Base-by-base conservation (phyloP, 306 rosid genomes). In the Mucuna pruriens region DNA sequence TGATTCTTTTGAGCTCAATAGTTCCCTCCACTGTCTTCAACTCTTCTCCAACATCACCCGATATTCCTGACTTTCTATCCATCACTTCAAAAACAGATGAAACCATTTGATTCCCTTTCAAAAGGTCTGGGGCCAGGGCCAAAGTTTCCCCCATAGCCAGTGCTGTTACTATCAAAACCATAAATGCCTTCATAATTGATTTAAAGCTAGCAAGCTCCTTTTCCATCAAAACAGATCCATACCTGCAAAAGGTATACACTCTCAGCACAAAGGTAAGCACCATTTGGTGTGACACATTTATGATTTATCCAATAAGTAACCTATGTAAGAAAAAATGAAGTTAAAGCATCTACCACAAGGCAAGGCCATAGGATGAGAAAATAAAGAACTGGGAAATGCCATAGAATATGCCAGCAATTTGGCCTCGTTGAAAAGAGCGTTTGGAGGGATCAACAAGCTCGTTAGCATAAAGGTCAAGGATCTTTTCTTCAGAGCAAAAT, bases 81-180 rank as follows among this genome's bases (percentile, higher is more conserved):
- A 88, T 66, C 75, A 93, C 87, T 67, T 95, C 97, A 55, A 95
- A 93, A 77, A 95, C 96, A 0, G 99, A 95, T 40, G 98, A 96
- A 68, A 86, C 96, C 99, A 93, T 95, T 83, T 95, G 97, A 79
- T 90, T 93, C 77, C 99, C 99, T 82, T 91, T 95, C 80, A 95
- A 74, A 66, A 95, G 97, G 82, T 95, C 99, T 1, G 98, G 99
- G 38, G 97, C 98, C 57, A 95, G 25, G 15, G 99, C 98, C 85
- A 95, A 81, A 42, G 94, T 87, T 83, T 91, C 99, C 17, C 98
- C 98, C 97, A 95, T 95, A 25, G 97, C 99, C 31, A 95, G 61
- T 38, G 98, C 99, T 22, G 99, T 91, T 54, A 95, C 90, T 16
- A 93, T 95, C 82, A 95, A 75, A 76, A 95, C 98, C 92, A 95